phyloP scores from a whole-genome alignment of 768 basidiomycete genomes.

The Mrakia gelida region DNA sequence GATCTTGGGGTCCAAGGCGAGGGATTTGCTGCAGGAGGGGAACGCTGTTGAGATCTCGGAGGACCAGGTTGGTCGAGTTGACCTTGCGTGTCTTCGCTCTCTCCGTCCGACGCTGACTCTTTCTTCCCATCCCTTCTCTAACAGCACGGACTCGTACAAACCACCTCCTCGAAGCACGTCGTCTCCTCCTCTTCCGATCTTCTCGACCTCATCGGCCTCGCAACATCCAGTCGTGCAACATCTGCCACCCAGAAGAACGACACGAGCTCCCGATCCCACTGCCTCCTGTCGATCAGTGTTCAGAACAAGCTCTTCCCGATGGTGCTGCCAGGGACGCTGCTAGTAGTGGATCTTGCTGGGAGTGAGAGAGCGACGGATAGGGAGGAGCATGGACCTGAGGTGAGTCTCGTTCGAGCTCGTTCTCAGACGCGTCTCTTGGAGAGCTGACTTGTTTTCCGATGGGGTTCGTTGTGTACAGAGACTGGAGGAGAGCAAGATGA shows the following conservation, averaged over 20 bases:
- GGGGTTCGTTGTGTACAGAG: background rate
- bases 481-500: slow-evolving; percentile 20
- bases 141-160: slow-evolving; percentile 17
- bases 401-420: background rate
- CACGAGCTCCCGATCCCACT: slow-evolving; percentile 22
- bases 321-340: background rate
- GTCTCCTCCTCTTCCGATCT: background rate
- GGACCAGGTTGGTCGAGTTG: slow-evolving; percentile 7
- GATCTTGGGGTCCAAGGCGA: slow-evolving; percentile 9
- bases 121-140: background rate
- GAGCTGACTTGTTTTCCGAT: background rate
- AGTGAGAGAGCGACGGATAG: slow-evolving; percentile 23
- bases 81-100: background rate
- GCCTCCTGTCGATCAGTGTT: slow-evolving; percentile 6
- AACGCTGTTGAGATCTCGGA: slow-evolving; percentile 20
- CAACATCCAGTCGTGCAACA: background rate
- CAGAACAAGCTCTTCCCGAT: slow-evolving; percentile 22
- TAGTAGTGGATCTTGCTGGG: slow-evolving; percentile 25
- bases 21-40: slow-evolving; percentile 7
- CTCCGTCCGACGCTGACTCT: background rate
- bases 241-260: slow-evolving; percentile 21
- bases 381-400: slow-evolving; percentile 5
- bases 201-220: slow-evolving; percentile 7
- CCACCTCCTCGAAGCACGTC: background rate
- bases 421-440: background rate